A percentile compares a stretch with the other conserved stretches of the same genome.
Conservation (phyloP, 1,139 yeast species). For the Kluyveromyces sp. region DNA sequence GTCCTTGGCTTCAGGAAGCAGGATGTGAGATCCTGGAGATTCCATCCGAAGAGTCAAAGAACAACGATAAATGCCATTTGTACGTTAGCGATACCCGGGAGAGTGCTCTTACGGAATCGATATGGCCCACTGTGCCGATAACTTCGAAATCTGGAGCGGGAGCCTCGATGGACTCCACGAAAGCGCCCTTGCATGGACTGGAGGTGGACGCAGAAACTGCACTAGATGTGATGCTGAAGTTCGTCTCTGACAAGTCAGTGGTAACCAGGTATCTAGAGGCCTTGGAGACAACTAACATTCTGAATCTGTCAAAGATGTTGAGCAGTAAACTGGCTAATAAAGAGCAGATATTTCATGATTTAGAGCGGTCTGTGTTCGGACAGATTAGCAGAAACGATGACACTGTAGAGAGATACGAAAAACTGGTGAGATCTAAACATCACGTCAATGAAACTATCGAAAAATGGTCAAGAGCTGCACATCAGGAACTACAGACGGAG, state of each 20-base stretch:
- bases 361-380: conserved; percentile 15
- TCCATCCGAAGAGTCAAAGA: conserved; percentile 3
- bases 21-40: conserved; percentile 27
- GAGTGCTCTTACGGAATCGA: conserved; percentile 7
- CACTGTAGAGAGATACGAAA: conserved; percentile 17
- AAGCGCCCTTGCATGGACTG: conserved; percentile 9
- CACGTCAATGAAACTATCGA: conserved; percentile 19
- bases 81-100: conserved; percentile 18
- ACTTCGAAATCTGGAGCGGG: conserved; percentile 10
- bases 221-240: conserved; percentile 17
- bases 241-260: conserved; percentile 25
- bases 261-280: conserved; percentile 23
- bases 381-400: conserved; percentile 15
- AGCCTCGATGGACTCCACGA: no score
- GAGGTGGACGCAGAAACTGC: conserved; percentile 25
- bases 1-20: conserved; percentile 15
- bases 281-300: conserved; percentile 15
- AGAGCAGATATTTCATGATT: conserved; percentile 17
- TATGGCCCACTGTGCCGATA: conserved; percentile 28
- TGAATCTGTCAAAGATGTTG: conserved; percentile 10
- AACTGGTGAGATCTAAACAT: conserved; percentile 12
- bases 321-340: conserved; percentile 12
- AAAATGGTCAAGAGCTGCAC: conserved; percentile 29
- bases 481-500: conserved; percentile 24
- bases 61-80: conserved; percentile 27